Base-by-base conservation (phyloP, 345 rosid genomes). In the Aquilaria malaccensis region DNA sequence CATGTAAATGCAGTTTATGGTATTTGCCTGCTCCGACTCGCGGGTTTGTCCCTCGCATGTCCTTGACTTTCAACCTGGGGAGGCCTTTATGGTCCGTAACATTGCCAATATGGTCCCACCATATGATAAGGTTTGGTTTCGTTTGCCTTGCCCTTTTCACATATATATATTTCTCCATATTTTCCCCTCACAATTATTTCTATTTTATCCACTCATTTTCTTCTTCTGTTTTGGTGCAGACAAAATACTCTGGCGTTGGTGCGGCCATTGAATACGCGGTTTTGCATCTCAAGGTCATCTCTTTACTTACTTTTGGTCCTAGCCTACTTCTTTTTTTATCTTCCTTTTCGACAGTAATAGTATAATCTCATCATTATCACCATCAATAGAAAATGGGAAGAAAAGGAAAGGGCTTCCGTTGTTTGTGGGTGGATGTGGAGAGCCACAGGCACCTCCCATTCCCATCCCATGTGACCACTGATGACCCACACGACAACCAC, bases 41-140 rank as follows among this genome's bases (percentile, higher is more conserved):
- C 75, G 99, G 54, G 97, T 94, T 30, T 86, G 96, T 72, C 99
- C 99, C 1, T 91, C 97, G 10, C 96, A 94, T 31, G 60, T 88
- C 74, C 85, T 94, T 53, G 72, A 91, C 71, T 94, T 94, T 61
- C 91, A 94, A 76, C 99, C 83, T 13, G 99, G 99, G 41, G 99
- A 94, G 75, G 99, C 99, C 13, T 94, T 94, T 59, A 51, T 91
- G 76, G 97, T 94, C 65, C 76, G 99, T 62, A 94, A 94, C 86
- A 94, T 94, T 61, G 99, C 99, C 70, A 94, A 75, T 82, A 90
- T 94, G 95, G 87, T 94, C 63, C 97, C 99, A 37, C 88, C 93
- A 22, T 90, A 33, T 64, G 87, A 82, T 61, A 70, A 79, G 96
- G 99, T 86, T 58, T 5, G 52, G 61, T 37, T 4, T 9, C 43